These are phyloP conservation scores for Lodderomyces margitis DNA, from an alignment of 1,139 yeast species.

Conservation along the genomic window DNA sequence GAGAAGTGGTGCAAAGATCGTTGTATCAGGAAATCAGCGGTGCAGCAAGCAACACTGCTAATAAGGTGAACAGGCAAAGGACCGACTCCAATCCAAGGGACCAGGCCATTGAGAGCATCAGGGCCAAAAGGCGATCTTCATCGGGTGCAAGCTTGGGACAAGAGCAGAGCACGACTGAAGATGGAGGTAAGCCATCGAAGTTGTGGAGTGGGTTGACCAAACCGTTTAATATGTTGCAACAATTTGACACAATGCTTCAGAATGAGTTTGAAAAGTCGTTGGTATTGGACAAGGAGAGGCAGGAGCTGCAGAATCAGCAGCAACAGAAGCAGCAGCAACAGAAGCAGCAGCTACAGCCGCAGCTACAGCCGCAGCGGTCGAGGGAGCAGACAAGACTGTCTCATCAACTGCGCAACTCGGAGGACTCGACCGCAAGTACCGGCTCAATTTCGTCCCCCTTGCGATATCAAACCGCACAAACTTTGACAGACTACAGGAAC, in stretches of 20 bases:
- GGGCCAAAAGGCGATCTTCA: constrained; percentile 19
- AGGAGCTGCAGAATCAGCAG: background rate
- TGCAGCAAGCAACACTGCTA: constrained; percentile 7
- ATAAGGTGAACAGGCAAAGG: constrained; percentile 16
- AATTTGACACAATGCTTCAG: constrained; percentile 65
- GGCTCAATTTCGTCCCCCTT: constrained; percentile 22
- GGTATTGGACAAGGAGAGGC: constrained; percentile 16
- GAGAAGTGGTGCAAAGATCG: constrained; percentile 40
- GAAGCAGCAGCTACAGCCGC: background rate
- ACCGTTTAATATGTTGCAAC: constrained; percentile 64
- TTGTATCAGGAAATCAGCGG: constrained; percentile 33
- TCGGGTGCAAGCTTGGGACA: constrained; percentile 3
- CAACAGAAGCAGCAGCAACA: background rate
- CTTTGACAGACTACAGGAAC: constrained; percentile 2
- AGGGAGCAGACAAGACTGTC: constrained; percentile 1
- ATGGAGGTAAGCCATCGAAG: constrained; percentile 19
- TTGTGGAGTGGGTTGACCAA: constrained; percentile 40
- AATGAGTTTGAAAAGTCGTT: constrained; percentile 60
- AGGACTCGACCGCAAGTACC: constrained; percentile 2
- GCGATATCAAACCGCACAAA: constrained; percentile 13
- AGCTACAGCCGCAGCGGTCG: background rate
- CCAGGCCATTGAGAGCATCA: constrained; percentile 35
- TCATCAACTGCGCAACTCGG: constrained; percentile 22
- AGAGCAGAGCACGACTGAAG: constrained; percentile 2
- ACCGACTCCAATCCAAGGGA: constrained; percentile 33